Base-by-base conservation (phyloP, 345 rosid genomes). In the Eutrema yunnanense region DNA sequence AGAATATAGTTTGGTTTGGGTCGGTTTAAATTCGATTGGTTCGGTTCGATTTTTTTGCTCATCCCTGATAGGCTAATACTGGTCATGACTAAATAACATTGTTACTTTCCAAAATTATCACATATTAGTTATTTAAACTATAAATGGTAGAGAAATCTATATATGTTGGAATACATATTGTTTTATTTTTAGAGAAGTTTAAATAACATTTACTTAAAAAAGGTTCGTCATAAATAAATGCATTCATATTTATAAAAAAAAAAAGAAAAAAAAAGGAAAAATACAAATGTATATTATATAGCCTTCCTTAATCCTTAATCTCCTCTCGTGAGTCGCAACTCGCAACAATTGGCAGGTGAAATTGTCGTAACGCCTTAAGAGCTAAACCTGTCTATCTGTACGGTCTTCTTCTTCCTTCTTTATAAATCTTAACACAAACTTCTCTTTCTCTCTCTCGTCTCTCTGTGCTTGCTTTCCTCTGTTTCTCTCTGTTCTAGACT, bases 271-370 rank as follows among this genome's bases (percentile, higher is more conserved):
- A 9, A n/a, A 1, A 3, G 3, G 7, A 40, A 44, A 30, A 9
- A 61, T 14, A 51, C 32, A 44, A 0, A 61, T 57, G 7, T 61
- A 36, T 1, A 51, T 70, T 13, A 56, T 63, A 48, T 36, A 63
- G 37, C 3, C 32, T 63, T 76, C 66, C 75, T 55, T 52, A 60
- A 73, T 52, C 73, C 55, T 56, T 8, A 43, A 43, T 65, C 61
- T 70, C 61, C 61, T 70, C 61, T 58, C 62, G 74, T 36, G 70
- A 75, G 34, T 75, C 64, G 73, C 63, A 49, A 67, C 50, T 67
- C 69, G 33, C 79, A 76, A 69, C 79, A 76, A 76, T 76, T 69
- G 75, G 74, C 79, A 76, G 79, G 75, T 69, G 75, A 62, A 5
- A 76, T 48, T 69, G 71, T 70, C 75, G 75, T 70, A 76, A 76